Evolutionary conservation across 2,329 filamentous ascomycete genomes (phyloP), one percentile per base, ranked within the genome.

Genomic region (Sarocladium oryzae): DNA sequence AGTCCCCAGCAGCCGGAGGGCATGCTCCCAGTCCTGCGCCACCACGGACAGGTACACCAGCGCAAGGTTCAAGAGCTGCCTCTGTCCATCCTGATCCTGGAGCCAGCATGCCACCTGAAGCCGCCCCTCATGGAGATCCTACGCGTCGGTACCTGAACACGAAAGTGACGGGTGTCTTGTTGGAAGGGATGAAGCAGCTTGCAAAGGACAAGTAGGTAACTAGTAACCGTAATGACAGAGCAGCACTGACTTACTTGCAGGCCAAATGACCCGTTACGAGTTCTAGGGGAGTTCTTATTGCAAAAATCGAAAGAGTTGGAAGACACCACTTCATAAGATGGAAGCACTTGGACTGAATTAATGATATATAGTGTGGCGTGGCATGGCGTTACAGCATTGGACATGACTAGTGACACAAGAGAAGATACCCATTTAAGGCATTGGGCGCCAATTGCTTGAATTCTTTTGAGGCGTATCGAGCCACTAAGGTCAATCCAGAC

Each of bases 171-270:
- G 79, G 79, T 1, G 76, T 79, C 23, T 61, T 90, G 53, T 69
- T 89, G 35, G 85, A 89, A 60, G 86, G 85, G 21, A 86, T 90
- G 84, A 89, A 89, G 69, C 67, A 77, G 51, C 64, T 90, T 54
- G 84, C 84, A 4, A 82, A 79, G 57, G 83, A 89, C 37, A 80
- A 85, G 86, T 89, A 68, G 61, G 84, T 76, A 52, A 81, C 49
- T 37, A 20, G 15, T 23, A 18, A 2, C 13, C 11, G 18, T 21
- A 11, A n/a, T 13, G 28, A 13, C 16, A 40, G 10, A 13, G 1
- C 8, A 20, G 2, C 8, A 51, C 54, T 56, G n/a, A 54, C 48
- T 23, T 26, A 30, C 4, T 33, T 2, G 9, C 50, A 74, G 86
- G 57, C 86, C 86, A 2, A 72, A 75, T 30, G 83, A 89, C 58